Conservation (phyloP, 148 eudicot genomes). For the Linanthus parryae region DNA sequence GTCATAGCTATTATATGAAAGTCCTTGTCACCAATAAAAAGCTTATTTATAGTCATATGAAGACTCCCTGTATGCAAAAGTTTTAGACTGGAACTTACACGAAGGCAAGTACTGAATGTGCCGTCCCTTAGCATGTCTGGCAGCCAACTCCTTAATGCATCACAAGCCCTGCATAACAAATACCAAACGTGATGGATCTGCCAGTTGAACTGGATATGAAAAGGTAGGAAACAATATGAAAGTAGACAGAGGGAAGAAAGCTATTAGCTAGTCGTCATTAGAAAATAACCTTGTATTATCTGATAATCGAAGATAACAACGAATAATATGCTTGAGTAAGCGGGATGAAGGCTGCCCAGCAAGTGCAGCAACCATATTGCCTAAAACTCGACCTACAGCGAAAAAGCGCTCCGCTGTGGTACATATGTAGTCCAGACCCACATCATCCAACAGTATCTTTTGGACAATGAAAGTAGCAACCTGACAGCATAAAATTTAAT, state of each 20-base stretch:
- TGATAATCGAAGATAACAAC: slow-evolving; percentile 80
- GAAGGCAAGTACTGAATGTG: slow-evolving; percentile 63
- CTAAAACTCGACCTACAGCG: slow-evolving; percentile 81
- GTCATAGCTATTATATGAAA: no score
- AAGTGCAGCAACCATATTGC: slow-evolving; percentile 77
- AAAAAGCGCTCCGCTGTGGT: slow-evolving; percentile 92
- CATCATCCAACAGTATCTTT: slow-evolving; percentile 83
- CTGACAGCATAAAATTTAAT: slow-evolving; percentile 40
- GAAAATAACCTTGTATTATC: slow-evolving; percentile 58
- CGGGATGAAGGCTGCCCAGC: slow-evolving; percentile 87
- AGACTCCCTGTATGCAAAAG: no score
- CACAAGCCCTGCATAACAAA: slow-evolving; percentile 65
- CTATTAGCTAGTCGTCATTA: no score
- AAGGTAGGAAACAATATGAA: neutral
- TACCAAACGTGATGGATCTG: neutral
- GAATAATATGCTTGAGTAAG: slow-evolving; percentile 71
- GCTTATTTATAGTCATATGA: no score
- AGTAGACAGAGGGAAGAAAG: neutral
- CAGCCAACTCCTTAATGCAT: slow-evolving; percentile 71
- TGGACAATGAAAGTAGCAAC: slow-evolving; percentile 95
- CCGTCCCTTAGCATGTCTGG: slow-evolving; percentile 78
- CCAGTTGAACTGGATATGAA: neutral
- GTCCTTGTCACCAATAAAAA: no score
- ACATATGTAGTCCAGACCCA: slow-evolving; percentile 92
- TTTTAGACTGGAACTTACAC: slow-evolving; percentile 31